Evolutionary conservation across 2,329 filamentous ascomycete genomes (phyloP), one percentile per base, ranked within the genome.

Genomic region (Rhexocercosporidium sp.): DNA sequence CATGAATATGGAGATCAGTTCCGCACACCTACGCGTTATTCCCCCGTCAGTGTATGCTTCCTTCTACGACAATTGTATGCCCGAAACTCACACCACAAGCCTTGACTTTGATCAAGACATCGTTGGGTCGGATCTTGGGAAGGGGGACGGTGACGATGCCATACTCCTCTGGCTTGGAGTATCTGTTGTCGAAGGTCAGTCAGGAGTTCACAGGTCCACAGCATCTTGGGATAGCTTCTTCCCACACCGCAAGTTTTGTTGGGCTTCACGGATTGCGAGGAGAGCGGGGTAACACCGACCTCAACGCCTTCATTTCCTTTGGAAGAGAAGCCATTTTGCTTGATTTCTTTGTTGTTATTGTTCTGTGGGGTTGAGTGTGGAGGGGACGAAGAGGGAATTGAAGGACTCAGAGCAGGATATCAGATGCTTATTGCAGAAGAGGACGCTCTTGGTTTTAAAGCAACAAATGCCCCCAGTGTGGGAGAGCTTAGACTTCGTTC

Each of bases 151-250:
- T 81, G 71, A 90, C 87, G 67, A 90, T 83, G 70, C 82, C 82
- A 79, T 85, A 89, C 67, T 85, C 82, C 76, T 87, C 81, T 51
- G 87, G 87, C 82, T 89, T 85, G 78, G 87, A 85, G 80, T 90
- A 89, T 78, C 81, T 83, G 69, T 51, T 47, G 39, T 54, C 22
- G 18, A 53, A 39, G 31, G 64, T 57, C 46, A 66, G 22, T 46
- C 59, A 57, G 22, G 29, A 51, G 16, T 59, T 5, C 18, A n/a
- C n/a, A 53, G 14, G 18, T 39, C n/a, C 59, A 34, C 39, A 56
- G 9, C 12, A 29, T 3, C 49, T 22, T 25, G 12, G 16, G 14
- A 44, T 41, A 44, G 25, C 61, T 56, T 56, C 47, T 14, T 54
- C 16, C 37, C 53, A 59, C 59, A 66, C 37, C 54, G 49, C 47